phyloP scores from a whole-genome alignment of 2,329 filamentous ascomycete genomes.

The Hypoxylon sp. region DNA sequence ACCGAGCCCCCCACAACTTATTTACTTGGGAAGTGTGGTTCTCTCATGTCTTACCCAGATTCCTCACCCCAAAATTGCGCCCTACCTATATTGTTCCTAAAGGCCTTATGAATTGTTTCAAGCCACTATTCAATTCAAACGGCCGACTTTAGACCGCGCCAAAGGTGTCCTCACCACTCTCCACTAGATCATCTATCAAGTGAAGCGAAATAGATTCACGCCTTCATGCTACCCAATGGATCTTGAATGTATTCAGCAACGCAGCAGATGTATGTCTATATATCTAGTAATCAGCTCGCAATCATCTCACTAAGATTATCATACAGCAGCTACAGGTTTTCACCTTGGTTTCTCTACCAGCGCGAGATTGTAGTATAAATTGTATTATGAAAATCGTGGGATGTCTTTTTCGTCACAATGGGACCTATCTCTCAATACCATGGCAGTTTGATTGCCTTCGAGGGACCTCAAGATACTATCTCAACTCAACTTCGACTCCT shows the following conservation, averaged over 20 bases:
- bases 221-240: no score
- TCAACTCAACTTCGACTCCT: constrained; percentile 68
- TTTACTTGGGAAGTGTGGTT: constrained; percentile 3
- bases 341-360: not conserved
- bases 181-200: not conserved
- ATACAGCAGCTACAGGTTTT: constrained; percentile 2
- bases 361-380: not conserved
- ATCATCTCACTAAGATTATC: not conserved
- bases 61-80: constrained; percentile 10
- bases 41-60: constrained; percentile 20
- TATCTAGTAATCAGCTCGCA: no score
- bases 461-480: constrained; percentile 63
- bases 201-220: not conserved
- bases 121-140: constrained; percentile 1
- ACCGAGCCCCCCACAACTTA: not conserved
- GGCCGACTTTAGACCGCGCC: no score
- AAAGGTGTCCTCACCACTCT: not conserved
- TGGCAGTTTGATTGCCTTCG: constrained; percentile 67
- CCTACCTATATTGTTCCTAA: constrained; percentile 3
- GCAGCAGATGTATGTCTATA: no score
- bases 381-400: constrained; percentile 1
- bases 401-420: constrained; percentile 37
- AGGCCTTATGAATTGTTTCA: constrained; percentile 3
- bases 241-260: no score
- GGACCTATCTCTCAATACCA: constrained; percentile 41